Conservation (phyloP, 371 early-diverging fungal genomes). For the Mycotypha africana region DNA sequence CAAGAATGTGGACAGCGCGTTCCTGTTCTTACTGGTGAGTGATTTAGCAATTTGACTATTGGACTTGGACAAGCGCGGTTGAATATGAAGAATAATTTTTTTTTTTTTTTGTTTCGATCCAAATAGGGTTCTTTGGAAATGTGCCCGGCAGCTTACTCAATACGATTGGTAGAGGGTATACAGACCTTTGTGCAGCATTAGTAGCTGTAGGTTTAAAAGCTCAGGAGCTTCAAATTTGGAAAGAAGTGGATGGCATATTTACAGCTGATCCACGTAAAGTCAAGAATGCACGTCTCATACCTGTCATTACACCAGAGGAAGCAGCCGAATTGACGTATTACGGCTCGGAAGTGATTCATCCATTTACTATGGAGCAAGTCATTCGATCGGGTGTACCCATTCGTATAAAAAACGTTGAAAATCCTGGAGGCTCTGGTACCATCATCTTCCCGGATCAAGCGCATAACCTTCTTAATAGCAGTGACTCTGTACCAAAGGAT, state of each 20-base stretch:
- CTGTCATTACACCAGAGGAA: slow-evolving; percentile 96
- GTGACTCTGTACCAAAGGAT: too few relatives aligned
- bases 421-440: slow-evolving; percentile 87
- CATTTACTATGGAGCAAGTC: slow-evolving; percentile 98
- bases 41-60: background rate
- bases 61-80: too few relatives aligned
- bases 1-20: slow-evolving; percentile 57
- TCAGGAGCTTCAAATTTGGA: slow-evolving; percentile 96
- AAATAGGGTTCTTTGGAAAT: slow-evolving; percentile 85
- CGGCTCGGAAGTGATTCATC: slow-evolving; percentile 97
- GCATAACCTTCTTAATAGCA: slow-evolving; percentile 1
- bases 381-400: slow-evolving; percentile 93
- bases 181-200: slow-evolving; percentile 96
- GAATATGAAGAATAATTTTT: too few relatives aligned
- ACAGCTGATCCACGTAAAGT: slow-evolving; percentile 98
- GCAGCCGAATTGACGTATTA: slow-evolving; percentile 97
- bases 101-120: too few relatives aligned
- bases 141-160: slow-evolving; percentile 90
- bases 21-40: slow-evolving; percentile 79
- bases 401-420: slow-evolving; percentile 95
- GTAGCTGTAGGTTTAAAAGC: slow-evolving; percentile 84
- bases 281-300: slow-evolving; percentile 76
- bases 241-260: slow-evolving; percentile 98
- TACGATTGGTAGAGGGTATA: slow-evolving; percentile 97
- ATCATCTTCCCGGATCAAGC: slow-evolving; percentile 72